phyloP scores from a whole-genome alignment of 768 basidiomycete species.

The Psilocybe sp. region DNA sequence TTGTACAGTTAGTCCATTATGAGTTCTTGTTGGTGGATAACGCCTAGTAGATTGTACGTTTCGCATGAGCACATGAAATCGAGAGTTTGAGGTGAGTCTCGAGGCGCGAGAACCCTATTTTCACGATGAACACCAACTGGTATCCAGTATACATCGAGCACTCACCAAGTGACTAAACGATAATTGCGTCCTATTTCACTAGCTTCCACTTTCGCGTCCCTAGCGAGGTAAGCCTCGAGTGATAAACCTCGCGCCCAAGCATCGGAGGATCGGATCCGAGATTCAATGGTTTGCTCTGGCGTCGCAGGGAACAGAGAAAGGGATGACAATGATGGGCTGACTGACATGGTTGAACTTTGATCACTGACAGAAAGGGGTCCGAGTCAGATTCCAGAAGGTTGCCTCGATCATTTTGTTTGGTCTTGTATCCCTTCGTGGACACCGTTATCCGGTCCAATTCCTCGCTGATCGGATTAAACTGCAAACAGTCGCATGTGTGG shows the following conservation, averaged over 20 bases:
- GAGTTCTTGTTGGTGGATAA: background rate
- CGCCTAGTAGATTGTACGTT: slow-evolving; percentile 37
- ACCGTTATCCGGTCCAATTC: too few species aligned
- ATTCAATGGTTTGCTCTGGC: slow-evolving; percentile 11
- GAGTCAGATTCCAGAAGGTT: too few species aligned
- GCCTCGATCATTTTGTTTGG: too few species aligned
- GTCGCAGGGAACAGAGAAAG: slow-evolving; percentile 37
- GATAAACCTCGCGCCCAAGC: slow-evolving; percentile 12
- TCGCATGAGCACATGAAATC: slow-evolving; percentile 61
- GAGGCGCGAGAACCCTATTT: slow-evolving; percentile 55
- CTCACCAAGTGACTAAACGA: slow-evolving; percentile 49
- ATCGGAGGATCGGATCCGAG: slow-evolving; percentile 8
- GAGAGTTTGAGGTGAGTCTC: slow-evolving; percentile 45
- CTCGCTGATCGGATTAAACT: too few species aligned
- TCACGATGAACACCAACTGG: background rate
- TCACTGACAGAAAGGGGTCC: too few species aligned
- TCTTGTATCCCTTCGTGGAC: too few species aligned
- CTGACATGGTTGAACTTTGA: too few species aligned
- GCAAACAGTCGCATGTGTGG: too few species aligned
- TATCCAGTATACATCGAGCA: background rate
- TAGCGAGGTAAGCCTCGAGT: slow-evolving; percentile 11
- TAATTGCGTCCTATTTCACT: slow-evolving; percentile 42
- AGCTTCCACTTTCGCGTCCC: slow-evolving; percentile 9
- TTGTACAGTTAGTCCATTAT: background rate
- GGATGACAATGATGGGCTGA: slow-evolving; percentile 9